A percentile compares a stretch with the other conserved stretches of the same genome.
Evolutionary conservation across 2,329 filamentous ascomycete species (phyloP).

Genomic region (Colletotrichum sp.): DNA sequence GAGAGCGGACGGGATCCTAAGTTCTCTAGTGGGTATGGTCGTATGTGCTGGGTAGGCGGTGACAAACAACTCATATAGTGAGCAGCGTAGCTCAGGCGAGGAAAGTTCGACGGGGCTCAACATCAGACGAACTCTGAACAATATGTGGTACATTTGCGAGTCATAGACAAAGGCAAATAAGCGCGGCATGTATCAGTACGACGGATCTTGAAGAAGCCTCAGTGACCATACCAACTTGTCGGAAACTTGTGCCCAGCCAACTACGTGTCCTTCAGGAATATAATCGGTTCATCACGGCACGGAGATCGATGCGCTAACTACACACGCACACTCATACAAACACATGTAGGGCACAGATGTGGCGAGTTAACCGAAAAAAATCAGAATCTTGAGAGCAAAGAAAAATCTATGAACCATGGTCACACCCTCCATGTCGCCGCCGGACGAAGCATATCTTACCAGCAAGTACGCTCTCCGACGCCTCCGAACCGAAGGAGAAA

Average conservation of each 20-base stretch:
- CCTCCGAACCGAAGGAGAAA: background rate
- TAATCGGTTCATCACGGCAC: background rate
- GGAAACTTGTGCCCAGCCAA: background rate
- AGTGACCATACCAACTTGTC: background rate
- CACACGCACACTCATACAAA: background rate
- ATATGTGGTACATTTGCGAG: background rate
- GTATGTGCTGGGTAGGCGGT: accelerated
- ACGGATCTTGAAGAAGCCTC: background rate
- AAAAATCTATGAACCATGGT: background rate
- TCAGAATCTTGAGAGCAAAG: background rate
- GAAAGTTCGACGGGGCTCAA: background rate
- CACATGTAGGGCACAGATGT: background rate
- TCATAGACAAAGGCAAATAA: background rate
- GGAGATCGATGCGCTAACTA: background rate
- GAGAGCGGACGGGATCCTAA: background rate
- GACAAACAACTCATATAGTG: background rate
- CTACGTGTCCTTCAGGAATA: background rate
- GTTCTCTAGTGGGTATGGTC: background rate
- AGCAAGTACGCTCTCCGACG: conserved; percentile 20
- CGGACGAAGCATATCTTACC: conserved; percentile 13
- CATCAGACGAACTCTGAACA: background rate
- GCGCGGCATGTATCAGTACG: background rate
- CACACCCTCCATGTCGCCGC: background rate
- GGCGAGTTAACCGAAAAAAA: background rate
- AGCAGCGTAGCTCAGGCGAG: background rate